Evolutionary conservation across 352 stramenopile species (phyloP).

Genomic region (Aphanomyces invadans): DNA sequence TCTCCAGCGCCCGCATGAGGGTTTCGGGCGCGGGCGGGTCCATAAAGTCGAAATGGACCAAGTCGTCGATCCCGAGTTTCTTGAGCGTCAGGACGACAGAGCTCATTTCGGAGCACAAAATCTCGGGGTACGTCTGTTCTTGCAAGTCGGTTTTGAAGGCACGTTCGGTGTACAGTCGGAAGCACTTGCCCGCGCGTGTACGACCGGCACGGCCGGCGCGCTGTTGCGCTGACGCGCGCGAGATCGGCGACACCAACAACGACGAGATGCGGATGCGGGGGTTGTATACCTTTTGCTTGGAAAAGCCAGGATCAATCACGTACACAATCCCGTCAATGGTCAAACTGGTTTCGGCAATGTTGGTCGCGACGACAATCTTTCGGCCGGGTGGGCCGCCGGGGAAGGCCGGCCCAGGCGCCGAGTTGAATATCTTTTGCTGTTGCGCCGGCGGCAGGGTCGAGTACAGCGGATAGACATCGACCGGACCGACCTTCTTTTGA

Average conservation of each 20-base stretch:
- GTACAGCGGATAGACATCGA: constrained; percentile 31
- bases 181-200: constrained; percentile 91
- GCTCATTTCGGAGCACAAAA: constrained; percentile 94
- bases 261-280: constrained; percentile 97
- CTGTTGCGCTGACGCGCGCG: constrained; percentile 90
- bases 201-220: constrained; percentile 89
- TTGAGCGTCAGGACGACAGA: constrained; percentile 96
- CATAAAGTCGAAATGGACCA: constrained; percentile 99
- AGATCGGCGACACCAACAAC: constrained; percentile 98
- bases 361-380: constrained; percentile 98
- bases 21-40: constrained; percentile 97
- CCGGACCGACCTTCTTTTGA: constrained; percentile 10
- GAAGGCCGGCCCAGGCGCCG: constrained; percentile 66
- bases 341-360: constrained; percentile 99
- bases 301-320: constrained; percentile 99
- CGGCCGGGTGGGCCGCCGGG: constrained; percentile 45
- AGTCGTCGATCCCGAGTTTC: constrained; percentile 98
- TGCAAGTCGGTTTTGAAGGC: constrained; percentile 96
- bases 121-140: constrained; percentile 99
- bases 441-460: constrained; percentile 28
- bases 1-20: constrained; percentile 96
- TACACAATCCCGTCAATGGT: constrained; percentile 99
- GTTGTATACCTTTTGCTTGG: constrained; percentile 99
- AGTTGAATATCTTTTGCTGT: constrained; percentile 33
- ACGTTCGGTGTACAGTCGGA: constrained; percentile 96